Percentiles rank a stretch among this genome's conserved stretches.
Evolutionary conservation across 768 basidiomycete species (phyloP).

Genomic region (Tricholoma saponaceum): DNA sequence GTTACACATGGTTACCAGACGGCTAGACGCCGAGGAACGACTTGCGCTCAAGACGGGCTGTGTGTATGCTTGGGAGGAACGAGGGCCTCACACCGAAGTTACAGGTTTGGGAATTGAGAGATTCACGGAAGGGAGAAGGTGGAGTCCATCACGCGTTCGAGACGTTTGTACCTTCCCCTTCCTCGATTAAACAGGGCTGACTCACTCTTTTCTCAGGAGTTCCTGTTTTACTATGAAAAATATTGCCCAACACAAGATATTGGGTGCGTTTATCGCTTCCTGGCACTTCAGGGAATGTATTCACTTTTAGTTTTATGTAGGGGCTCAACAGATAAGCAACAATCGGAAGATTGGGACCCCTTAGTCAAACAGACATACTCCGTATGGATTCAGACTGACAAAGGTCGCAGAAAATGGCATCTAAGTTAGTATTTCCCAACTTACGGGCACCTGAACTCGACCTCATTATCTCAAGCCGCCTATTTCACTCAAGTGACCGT

Average conservation of each 20-base stretch:
- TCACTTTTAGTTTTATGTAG: conserved; percentile 4
- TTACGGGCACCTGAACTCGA: conserved; percentile 4
- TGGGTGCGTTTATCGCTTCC: conserved; percentile 27
- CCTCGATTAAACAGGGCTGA: conserved; percentile 5
- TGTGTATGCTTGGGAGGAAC: conserved; percentile 72
- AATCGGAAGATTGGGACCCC: conserved; percentile 60
- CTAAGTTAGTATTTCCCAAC: conserved; percentile 51
- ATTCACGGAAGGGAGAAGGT: conserved; percentile 79
- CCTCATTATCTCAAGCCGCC: conserved; percentile 46
- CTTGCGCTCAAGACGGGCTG: conserved; percentile 50
- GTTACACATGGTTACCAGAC: conserved; percentile 70
- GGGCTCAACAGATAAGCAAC: conserved; percentile 38
- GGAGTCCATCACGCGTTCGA: conserved; percentile 81
- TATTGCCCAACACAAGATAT: conserved; percentile 47
- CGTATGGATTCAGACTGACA: conserved; percentile 64
- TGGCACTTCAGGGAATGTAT: background rate
- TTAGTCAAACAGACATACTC: conserved; percentile 85
- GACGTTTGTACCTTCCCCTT: conserved; percentile 48
- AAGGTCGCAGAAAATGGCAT: conserved; percentile 76
- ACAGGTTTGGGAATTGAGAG: conserved; percentile 80
- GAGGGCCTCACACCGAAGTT: conserved; percentile 67
- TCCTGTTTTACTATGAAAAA: conserved; percentile 82
- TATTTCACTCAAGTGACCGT: conserved; percentile 80
- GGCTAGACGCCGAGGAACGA: conserved; percentile 76
- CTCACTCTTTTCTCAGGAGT: conserved; percentile 48